Conservation (phyloP, 202 grass and related monocot species). For the Setaria viridis region DNA sequence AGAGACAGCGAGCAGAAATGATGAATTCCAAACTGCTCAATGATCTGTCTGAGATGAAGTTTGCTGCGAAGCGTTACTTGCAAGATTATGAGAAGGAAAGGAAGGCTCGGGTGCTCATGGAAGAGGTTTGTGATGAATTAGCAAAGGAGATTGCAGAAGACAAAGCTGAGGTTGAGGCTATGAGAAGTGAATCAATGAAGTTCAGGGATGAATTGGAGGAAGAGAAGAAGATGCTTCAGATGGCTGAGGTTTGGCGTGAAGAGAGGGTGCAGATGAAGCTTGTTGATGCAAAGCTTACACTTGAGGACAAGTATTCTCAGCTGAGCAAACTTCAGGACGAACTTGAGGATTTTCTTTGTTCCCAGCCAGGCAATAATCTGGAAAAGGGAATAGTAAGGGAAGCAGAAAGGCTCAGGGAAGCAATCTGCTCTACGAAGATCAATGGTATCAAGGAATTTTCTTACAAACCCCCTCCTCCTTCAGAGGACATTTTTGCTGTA, state of each 20-base stretch:
- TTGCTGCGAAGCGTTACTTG: conserved; percentile 52
- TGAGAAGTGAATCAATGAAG: conserved; percentile 64
- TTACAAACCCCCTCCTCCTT: conserved; percentile 54
- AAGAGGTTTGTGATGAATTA: conserved; percentile 84
- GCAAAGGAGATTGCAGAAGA: conserved; percentile 78
- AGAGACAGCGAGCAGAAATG: conserved; percentile 54
- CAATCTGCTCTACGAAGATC: conserved; percentile 41
- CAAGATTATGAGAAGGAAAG: conserved; percentile 77
- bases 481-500: conserved; percentile 73
- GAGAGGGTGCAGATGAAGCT: conserved; percentile 91
- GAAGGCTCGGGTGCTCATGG: conserved; percentile 63
- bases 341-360: conserved; percentile 50
- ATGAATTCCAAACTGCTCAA: conserved; percentile 63
- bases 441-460: conserved; percentile 58
- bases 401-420: conserved; percentile 54
- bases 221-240: conserved; percentile 78
- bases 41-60: conserved; percentile 69
- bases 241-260: conserved; percentile 89
- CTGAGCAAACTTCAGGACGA: conserved; percentile 51
- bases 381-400: conserved; percentile 47
- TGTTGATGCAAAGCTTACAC: conserved; percentile 69
- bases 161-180: conserved; percentile 66
- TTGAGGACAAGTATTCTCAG: conserved; percentile 73
- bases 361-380: conserved; percentile 16
- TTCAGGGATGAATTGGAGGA: conserved; percentile 71